Evolutionary conservation across 345 rosid species (phyloP).

Genomic region (Schrenkiella parvula): DNA sequence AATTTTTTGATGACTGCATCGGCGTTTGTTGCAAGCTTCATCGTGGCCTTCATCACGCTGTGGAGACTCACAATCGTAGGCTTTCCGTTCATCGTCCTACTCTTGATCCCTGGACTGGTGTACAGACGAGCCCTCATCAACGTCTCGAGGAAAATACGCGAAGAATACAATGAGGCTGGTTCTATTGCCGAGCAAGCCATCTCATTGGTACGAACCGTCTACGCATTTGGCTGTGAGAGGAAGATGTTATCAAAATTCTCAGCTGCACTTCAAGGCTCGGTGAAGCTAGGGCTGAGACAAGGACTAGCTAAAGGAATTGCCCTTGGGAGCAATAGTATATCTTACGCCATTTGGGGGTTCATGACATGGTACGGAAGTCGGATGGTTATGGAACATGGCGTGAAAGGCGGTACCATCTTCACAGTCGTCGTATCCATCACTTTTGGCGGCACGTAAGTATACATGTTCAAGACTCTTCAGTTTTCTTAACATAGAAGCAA

Average conservation of each 20-base stretch:
- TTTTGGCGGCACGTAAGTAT: slow-evolving; percentile 79
- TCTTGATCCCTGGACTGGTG: slow-evolving; percentile 85
- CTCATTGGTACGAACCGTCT: slow-evolving; percentile 74
- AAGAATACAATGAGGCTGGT: slow-evolving; percentile 83
- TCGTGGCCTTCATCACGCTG: slow-evolving; percentile 73
- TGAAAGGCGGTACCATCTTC: slow-evolving; percentile 84
- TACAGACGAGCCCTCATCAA: slow-evolving; percentile 79
- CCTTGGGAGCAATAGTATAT: slow-evolving; percentile 77
- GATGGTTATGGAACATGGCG: slow-evolving; percentile 71
- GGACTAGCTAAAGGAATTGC: slow-evolving; percentile 91
- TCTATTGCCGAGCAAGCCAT: slow-evolving; percentile 82
- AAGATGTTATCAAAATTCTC: slow-evolving; percentile 73
- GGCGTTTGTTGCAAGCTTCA: slow-evolving; percentile 75
- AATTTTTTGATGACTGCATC: slow-evolving; percentile 75
- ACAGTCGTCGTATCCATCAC: slow-evolving; percentile 66
- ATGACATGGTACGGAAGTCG: slow-evolving; percentile 91
- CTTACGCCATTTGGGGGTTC: slow-evolving; percentile 89
- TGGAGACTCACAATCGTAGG: slow-evolving; percentile 82
- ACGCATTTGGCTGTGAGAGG: slow-evolving; percentile 81
- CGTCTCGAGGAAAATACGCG: slow-evolving; percentile 77
- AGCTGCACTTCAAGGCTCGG: slow-evolving; percentile 69
- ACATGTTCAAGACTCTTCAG: slow-evolving; percentile 48
- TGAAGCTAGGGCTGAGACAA: slow-evolving; percentile 83
- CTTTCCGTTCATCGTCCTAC: slow-evolving; percentile 74
- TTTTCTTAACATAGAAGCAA: slow-evolving; percentile 50